These are phyloP conservation scores for Moniliophthora roreri DNA, from an alignment of 1,284 basidiomycete genomes.

Conservation along the genomic window DNA sequence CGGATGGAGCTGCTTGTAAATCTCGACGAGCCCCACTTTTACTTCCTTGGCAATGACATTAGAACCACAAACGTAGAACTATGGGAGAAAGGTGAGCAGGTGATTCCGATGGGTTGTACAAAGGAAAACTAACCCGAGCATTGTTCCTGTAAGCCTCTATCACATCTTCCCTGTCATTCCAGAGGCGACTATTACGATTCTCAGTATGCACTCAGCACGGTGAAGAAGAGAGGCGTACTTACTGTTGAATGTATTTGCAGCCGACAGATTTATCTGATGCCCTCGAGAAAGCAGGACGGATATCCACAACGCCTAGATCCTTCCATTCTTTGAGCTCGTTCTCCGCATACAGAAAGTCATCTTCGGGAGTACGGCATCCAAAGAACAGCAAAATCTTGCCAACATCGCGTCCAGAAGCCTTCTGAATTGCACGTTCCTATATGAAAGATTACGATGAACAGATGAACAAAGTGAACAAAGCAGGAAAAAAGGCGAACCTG, in stretches of 20 bases:
- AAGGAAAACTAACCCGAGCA: slow-evolving; percentile 23
- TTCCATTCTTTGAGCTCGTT: slow-evolving; percentile 44
- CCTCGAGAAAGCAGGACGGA: slow-evolving; percentile 49
- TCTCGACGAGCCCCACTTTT: slow-evolving; percentile 34
- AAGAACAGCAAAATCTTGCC: slow-evolving; percentile 48
- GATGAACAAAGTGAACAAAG: background rate
- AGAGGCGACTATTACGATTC: slow-evolving; percentile 37
- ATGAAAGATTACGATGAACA: background rate
- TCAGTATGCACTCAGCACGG: background rate
- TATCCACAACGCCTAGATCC: slow-evolving; percentile 44
- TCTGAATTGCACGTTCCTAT: slow-evolving; percentile 50
- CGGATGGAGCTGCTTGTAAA: slow-evolving; percentile 32
- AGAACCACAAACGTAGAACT: slow-evolving; percentile 52
- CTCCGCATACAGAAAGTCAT: slow-evolving; percentile 45
- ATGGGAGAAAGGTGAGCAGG: background rate
- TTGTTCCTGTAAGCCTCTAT: slow-evolving; percentile 30
- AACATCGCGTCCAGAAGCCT: slow-evolving; percentile 42
- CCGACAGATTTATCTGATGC: slow-evolving; percentile 36
- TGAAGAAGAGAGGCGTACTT: slow-evolving; percentile 20
- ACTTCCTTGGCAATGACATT: slow-evolving; percentile 38
- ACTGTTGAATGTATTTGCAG: slow-evolving; percentile 53
- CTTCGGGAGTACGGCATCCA: slow-evolving; percentile 43
- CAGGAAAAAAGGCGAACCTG: background rate
- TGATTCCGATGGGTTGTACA: background rate
- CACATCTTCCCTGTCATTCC: slow-evolving; percentile 41